Evolutionary conservation across 169 alveolate genomes (phyloP).

Genomic region (Plasmodium sp.): DNA sequence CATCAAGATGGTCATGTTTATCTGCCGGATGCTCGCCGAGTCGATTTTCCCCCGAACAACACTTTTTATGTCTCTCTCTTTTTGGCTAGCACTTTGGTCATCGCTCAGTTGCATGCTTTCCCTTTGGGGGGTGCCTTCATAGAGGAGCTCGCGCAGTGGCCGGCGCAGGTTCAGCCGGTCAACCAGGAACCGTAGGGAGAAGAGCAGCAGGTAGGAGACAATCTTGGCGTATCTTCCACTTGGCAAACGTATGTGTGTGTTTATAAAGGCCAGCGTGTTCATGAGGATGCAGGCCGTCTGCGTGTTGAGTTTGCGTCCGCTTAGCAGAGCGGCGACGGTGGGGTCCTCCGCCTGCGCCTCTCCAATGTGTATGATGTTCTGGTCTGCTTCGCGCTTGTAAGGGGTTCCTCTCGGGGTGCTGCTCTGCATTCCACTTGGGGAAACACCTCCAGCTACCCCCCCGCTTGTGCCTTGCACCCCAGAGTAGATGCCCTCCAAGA

Average conservation of each 20-base stretch:
- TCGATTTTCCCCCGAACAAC: conserved; percentile 21
- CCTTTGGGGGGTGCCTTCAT: background rate
- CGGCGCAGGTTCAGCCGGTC: background rate
- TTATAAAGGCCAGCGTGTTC: conserved; percentile 18
- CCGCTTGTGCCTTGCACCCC: background rate
- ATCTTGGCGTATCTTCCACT: background rate
- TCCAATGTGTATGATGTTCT: conserved; percentile 22
- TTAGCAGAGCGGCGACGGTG: background rate
- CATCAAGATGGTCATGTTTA: conserved; percentile 30
- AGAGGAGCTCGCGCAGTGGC: background rate
- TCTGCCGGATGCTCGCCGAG: conserved; percentile 62
- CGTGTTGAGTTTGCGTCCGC: conserved; percentile 13
- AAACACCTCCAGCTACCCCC: background rate
- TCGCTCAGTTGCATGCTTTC: background rate
- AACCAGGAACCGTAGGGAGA: conserved; percentile 3
- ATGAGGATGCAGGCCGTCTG: conserved; percentile 46
- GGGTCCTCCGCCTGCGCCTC: conserved; percentile 2
- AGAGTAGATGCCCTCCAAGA: conserved; percentile 1
- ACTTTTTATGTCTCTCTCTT: background rate
- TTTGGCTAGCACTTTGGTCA: background rate
- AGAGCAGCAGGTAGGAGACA: background rate
- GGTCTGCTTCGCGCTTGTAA: background rate
- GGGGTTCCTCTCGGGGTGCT: background rate
- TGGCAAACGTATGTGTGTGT: conserved; percentile 22
- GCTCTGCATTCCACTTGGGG: background rate